phyloP scores from a whole-genome alignment of 768 basidiomycete genomes.

The Daedaleopsis sinensis region DNA sequence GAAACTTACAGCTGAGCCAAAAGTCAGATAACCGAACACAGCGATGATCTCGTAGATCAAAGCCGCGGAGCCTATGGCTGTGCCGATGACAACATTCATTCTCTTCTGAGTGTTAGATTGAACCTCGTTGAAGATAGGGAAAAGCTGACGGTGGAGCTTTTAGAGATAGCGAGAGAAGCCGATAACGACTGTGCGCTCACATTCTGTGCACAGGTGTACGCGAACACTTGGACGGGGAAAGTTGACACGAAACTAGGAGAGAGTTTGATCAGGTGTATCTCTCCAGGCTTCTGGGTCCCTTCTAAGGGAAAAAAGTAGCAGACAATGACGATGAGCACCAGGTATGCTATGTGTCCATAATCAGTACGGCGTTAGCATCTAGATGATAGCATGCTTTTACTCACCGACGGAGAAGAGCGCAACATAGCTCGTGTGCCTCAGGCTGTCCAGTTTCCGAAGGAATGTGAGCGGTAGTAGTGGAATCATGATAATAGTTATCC shows the following conservation, averaged over 20 bases:
- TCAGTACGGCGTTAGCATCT: background rate
- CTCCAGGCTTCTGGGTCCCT: conserved; percentile 63
- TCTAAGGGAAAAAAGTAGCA: conserved; percentile 79
- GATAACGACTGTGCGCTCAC: conserved; percentile 44
- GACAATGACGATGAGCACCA: conserved; percentile 75
- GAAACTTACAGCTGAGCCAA: conserved; percentile 75
- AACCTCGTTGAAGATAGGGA: conserved; percentile 94
- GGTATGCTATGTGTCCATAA: conserved; percentile 53
- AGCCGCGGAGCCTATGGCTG: conserved; percentile 84
- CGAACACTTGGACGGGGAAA: conserved; percentile 93
- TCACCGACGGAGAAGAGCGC: conserved; percentile 87
- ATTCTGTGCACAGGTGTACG: conserved; percentile 92
- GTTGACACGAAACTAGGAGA: conserved; percentile 79
- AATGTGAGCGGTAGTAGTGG: conserved; percentile 82
- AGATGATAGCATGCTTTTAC: conserved; percentile 32
- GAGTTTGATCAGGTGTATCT: conserved; percentile 72
- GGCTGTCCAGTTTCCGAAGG: conserved; percentile 78
- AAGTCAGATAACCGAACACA: conserved; percentile 89
- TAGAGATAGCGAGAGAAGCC: background rate
- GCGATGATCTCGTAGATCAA: conserved; percentile 88
- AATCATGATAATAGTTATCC: conserved; percentile 80
- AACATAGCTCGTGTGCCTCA: conserved; percentile 90
- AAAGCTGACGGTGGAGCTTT: conserved; percentile 56
- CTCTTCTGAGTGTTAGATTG: conserved; percentile 75
- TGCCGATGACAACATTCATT: conserved; percentile 86